phyloP scores from a whole-genome alignment of 352 stramenopile species.

The Pythium monospermum region DNA sequence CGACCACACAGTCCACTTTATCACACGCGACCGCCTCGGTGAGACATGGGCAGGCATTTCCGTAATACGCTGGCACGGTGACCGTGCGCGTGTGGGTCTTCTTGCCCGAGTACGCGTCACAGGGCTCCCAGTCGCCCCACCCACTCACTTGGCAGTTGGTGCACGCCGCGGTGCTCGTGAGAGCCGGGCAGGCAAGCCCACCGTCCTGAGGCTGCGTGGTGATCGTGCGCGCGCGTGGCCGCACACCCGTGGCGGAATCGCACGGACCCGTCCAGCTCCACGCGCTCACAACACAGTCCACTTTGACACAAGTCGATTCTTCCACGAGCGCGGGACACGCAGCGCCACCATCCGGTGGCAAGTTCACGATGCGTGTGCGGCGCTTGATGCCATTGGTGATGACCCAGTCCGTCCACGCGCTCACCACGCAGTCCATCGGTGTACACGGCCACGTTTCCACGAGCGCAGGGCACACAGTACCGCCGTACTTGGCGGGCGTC shows the following conservation, averaged over 20 bases:
- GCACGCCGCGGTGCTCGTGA: slow-evolving; percentile 38
- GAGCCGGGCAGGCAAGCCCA: slow-evolving; percentile 29
- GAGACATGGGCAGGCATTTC: slow-evolving; percentile 32
- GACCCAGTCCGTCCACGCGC: slow-evolving; percentile 21
- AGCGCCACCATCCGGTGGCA: slow-evolving; percentile 28
- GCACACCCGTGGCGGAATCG: slow-evolving; percentile 29
- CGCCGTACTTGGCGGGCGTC: slow-evolving; percentile 34
- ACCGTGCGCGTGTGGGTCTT: slow-evolving; percentile 34
- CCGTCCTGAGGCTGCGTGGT: slow-evolving; percentile 33
- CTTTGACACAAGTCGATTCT: slow-evolving; percentile 14
- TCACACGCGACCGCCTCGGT: slow-evolving; percentile 26
- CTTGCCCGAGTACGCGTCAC: slow-evolving; percentile 26
- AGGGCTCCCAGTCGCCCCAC: slow-evolving; percentile 32
- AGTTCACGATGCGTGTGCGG: slow-evolving; percentile 9
- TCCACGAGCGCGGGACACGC: slow-evolving; percentile 40
- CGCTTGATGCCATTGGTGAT: slow-evolving; percentile 11
- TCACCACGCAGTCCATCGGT: slow-evolving; percentile 21
- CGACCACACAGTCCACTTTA: slow-evolving; percentile 52
- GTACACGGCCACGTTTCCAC: slow-evolving; percentile 26
- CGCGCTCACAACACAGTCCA: slow-evolving; percentile 40
- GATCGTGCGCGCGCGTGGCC: slow-evolving; percentile 24
- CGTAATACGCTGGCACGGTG: slow-evolving; percentile 22
- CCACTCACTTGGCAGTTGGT: slow-evolving; percentile 24
- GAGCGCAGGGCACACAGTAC: slow-evolving; percentile 22
- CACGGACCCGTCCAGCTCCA: slow-evolving; percentile 36